phyloP scores from a whole-genome alignment of 306 rosid genomes.

The Prunus kanzakura region DNA sequence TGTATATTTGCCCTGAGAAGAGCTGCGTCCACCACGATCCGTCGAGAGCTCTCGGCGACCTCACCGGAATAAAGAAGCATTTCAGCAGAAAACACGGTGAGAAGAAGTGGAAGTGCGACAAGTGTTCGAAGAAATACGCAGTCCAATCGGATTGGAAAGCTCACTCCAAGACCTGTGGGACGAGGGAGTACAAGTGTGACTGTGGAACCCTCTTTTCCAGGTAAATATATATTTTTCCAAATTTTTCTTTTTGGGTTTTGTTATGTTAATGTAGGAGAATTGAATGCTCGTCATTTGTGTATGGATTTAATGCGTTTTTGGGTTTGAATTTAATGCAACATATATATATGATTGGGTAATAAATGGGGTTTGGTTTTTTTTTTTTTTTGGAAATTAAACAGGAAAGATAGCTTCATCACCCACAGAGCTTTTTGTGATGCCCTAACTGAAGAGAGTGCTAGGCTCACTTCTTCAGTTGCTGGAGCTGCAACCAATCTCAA shows the following conservation, averaged over 20 bases:
- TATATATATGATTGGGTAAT: conserved; percentile 24
- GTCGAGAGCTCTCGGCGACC: conserved; percentile 82
- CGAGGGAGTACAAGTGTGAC: conserved; percentile 91
- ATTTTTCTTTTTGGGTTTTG: background rate
- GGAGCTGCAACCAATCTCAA: conserved; percentile 51
- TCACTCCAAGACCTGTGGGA: conserved; percentile 92
- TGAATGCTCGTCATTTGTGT: background rate
- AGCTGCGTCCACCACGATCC: conserved; percentile 86
- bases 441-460: conserved; percentile 88
- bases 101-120: conserved; percentile 98
- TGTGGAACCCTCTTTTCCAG: conserved; percentile 97
- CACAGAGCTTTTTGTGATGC: conserved; percentile 99
- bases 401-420: conserved; percentile 96
- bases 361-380: conserved; percentile 17
- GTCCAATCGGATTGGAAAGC: conserved; percentile 99
- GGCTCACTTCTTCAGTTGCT: conserved; percentile 48
- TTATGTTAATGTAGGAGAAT: background rate
- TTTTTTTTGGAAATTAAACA: conserved; percentile 24
- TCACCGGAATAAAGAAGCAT: conserved; percentile 94
- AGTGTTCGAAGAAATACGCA: conserved; percentile 93
- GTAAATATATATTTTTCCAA: conserved; percentile 19
- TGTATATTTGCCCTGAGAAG: conserved; percentile 88
- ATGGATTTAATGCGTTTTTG: background rate
- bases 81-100: conserved; percentile 92
- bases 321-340: background rate